Percentiles rank a stretch among this genome's conserved stretches.
These are phyloP conservation scores for Gryganskiella cystojenkinii DNA, from an alignment of 192 early-diverging fungal genomes.

Conservation along the genomic window DNA sequence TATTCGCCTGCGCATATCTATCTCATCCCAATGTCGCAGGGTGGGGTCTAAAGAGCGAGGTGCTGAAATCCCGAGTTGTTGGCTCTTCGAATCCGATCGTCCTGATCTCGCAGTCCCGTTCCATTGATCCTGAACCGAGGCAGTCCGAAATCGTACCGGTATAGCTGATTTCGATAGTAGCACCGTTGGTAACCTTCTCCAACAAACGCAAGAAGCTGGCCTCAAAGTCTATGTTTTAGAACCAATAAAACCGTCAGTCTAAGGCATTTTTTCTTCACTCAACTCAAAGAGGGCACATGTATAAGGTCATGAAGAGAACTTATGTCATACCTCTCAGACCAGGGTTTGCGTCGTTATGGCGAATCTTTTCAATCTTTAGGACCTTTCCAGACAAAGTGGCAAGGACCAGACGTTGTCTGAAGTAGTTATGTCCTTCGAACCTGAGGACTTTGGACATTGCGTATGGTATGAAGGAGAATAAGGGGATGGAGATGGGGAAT, in stretches of 20 bases:
- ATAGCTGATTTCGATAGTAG: slow-evolving; percentile 91
- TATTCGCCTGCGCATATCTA: too few species aligned
- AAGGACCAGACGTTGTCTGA: slow-evolving; percentile 91
- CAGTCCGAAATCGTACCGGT: slow-evolving; percentile 65
- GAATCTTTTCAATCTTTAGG: slow-evolving; percentile 91
- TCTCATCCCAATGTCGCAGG: too few species aligned
- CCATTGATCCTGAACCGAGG: neutral
- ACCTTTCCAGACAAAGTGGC: slow-evolving; percentile 85
- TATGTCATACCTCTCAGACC: slow-evolving; percentile 77
- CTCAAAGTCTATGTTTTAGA: slow-evolving; percentile 83
- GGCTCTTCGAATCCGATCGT: too few species aligned
- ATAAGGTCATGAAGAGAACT: neutral
- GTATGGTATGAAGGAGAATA: neutral
- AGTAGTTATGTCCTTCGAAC: slow-evolving; percentile 86
- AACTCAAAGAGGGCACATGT: neutral
- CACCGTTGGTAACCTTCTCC: slow-evolving; percentile 95
- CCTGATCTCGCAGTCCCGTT: too few species aligned
- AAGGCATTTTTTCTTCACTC: neutral
- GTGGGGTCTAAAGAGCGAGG: neutral
- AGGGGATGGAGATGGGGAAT: neutral
- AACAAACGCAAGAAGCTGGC: slow-evolving; percentile 88
- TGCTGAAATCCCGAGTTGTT: neutral
- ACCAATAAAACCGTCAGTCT: neutral
- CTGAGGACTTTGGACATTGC: slow-evolving; percentile 59
- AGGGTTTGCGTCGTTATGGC: slow-evolving; percentile 85